These are phyloP conservation scores for Fonsecaea erecta DNA, from an alignment of 2,329 filamentous ascomycete species.

Conservation along the genomic window DNA sequence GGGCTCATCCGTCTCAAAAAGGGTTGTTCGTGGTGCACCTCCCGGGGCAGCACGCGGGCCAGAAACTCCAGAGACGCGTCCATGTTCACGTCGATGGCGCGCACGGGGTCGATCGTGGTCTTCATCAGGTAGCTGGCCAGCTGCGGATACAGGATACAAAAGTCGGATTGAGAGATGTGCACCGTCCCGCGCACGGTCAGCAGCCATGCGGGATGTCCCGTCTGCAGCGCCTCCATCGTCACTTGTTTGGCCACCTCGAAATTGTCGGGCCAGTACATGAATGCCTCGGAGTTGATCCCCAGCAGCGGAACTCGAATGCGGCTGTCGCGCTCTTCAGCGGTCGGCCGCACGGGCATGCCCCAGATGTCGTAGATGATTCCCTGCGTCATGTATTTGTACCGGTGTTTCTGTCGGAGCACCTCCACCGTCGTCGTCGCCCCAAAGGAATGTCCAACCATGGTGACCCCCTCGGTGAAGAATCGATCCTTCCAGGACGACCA, in stretches of 20 bases:
- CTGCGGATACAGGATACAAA: constrained; percentile 66
- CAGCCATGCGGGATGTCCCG: constrained; percentile 56
- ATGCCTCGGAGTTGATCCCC: constrained; percentile 69
- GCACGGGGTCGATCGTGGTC: constrained; percentile 64
- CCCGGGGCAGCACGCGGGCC: constrained; percentile 45
- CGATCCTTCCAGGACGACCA: constrained; percentile 63
- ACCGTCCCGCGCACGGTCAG: constrained; percentile 63
- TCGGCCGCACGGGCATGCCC: constrained; percentile 46
- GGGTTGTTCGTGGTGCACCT: constrained; percentile 47
- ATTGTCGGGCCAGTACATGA: constrained; percentile 71
- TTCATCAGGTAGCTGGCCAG: constrained; percentile 65
- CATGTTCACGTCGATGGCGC: constrained; percentile 67
- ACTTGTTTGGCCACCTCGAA: constrained; percentile 63
- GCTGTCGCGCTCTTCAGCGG: constrained; percentile 53
- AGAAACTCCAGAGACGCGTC: constrained; percentile 68
- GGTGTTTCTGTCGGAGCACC: constrained; percentile 59
- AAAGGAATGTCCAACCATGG: constrained; percentile 69
- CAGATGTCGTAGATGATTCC: constrained; percentile 71
- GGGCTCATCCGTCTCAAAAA: constrained; percentile 58
- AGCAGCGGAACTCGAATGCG: constrained; percentile 62
- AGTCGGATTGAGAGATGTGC: constrained; percentile 70
- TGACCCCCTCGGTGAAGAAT: constrained; percentile 63
- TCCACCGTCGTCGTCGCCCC: constrained; percentile 68
- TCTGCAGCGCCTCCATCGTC: constrained; percentile 59
- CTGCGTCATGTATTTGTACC: constrained; percentile 64